A percentile compares a stretch with the other conserved stretches of the same genome.
Conservation (phyloP, 352 stramenopile genomes). For the Globisporangium nunn region DNA sequence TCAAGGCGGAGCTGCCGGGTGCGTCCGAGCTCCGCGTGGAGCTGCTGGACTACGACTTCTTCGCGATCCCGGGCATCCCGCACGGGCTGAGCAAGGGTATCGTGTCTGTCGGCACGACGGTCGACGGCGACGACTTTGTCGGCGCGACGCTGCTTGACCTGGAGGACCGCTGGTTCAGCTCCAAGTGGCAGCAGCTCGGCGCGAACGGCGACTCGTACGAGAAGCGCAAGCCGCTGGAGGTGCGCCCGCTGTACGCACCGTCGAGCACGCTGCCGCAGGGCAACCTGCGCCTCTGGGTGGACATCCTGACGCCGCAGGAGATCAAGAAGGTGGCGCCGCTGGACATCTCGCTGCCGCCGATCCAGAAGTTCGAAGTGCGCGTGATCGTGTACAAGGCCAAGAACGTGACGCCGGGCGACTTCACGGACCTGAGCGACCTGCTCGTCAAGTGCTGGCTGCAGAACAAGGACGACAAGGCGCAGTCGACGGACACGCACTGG, state of each 20-base stretch:
- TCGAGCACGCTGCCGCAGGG: constrained; percentile 68
- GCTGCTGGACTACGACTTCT: constrained; percentile 68
- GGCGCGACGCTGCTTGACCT: constrained; percentile 90
- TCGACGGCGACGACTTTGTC: constrained; percentile 84
- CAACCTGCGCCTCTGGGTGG: constrained; percentile 78
- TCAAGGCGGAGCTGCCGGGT: constrained; percentile 84
- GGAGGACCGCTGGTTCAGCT: constrained; percentile 90
- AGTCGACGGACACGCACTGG: constrained; percentile 92
- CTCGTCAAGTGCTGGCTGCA: constrained; percentile 89
- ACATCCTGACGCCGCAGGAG: constrained; percentile 78
- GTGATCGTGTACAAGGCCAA: constrained; percentile 90
- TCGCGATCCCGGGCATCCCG: constrained; percentile 48
- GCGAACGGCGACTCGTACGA: constrained; percentile 23
- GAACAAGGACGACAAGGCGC: constrained; percentile 53
- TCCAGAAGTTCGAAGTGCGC: constrained; percentile 82
- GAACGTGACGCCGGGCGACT: constrained; percentile 79
- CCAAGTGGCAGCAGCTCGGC: constrained; percentile 76
- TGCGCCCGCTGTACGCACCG: constrained; percentile 59
- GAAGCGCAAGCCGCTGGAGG: constrained; percentile 53
- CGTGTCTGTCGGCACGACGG: constrained; percentile 34
- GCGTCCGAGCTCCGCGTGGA: constrained; percentile 64
- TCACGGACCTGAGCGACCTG: constrained; percentile 86
- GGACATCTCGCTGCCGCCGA: constrained; percentile 75
- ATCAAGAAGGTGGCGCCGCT: constrained; percentile 62
- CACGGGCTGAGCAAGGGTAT: constrained; percentile 45